A percentile compares a stretch with the other conserved stretches of the same genome.
Conservation (phyloP, 768 basidiomycete species). For the Lentinula detonsa region DNA sequence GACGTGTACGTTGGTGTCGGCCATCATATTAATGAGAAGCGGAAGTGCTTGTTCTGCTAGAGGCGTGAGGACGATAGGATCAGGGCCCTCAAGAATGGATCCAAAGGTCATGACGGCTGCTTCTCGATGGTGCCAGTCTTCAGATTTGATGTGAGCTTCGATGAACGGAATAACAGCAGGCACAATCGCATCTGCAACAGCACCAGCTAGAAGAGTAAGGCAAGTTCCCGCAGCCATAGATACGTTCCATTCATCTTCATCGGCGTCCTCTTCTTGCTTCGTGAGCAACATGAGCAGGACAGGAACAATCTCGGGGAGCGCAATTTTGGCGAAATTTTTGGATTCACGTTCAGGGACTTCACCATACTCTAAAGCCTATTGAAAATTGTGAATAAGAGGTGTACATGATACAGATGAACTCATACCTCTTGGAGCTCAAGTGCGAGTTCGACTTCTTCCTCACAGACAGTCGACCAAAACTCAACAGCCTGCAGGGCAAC, state of each 20-base stretch:
- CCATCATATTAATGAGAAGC: conserved; percentile 94
- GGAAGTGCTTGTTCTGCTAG: conserved; percentile 93
- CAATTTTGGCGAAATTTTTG: conserved; percentile 89
- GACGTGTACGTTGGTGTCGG: conserved; percentile 76
- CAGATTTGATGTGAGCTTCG: conserved; percentile 87
- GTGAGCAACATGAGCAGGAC: conserved; percentile 86
- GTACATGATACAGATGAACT: neutral
- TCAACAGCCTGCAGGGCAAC: conserved; percentile 97
- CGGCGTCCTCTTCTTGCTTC: conserved; percentile 93
- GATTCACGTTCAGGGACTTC: conserved; percentile 83
- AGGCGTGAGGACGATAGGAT: conserved; percentile 79
- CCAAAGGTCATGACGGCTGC: conserved; percentile 99
- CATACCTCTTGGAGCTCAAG: conserved; percentile 87
- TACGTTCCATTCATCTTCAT: conserved; percentile 98
- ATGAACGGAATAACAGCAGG: conserved; percentile 96
- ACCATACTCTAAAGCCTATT: conserved; percentile 82
- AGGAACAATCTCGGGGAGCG: conserved; percentile 90
- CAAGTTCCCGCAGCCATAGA: conserved; percentile 97
- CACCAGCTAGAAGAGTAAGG: conserved; percentile 80
- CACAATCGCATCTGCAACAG: conserved; percentile 88
- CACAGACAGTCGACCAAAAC: conserved; percentile 99
- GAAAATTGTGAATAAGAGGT: conserved; percentile 7
- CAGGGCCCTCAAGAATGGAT: conserved; percentile 94
- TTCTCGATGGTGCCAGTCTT: conserved; percentile 94
- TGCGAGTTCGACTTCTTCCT: conserved; percentile 91